phyloP scores from a whole-genome alignment of 78 protist species.

The Salpingoeca rosetta region DNA sequence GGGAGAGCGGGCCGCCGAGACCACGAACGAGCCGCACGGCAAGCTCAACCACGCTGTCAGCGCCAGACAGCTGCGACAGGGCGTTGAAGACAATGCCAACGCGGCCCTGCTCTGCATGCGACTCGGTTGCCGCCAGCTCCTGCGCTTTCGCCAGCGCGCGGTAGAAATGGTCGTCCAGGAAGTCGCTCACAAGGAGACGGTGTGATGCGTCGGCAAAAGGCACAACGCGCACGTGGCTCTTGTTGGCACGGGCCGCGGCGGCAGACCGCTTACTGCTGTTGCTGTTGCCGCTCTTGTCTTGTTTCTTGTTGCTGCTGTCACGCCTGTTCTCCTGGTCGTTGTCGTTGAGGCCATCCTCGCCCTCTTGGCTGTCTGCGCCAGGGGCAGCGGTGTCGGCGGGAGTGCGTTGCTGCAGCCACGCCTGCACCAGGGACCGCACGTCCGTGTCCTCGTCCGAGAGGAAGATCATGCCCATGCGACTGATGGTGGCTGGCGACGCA shows the following conservation, averaged over 20 bases:
- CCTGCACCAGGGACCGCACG: slow-evolving; percentile 1
- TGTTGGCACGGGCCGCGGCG: too few species aligned
- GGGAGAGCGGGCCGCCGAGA: slow-evolving; percentile 35
- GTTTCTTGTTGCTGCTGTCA: too few species aligned
- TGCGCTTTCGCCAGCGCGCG: too few species aligned
- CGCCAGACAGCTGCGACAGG: slow-evolving; percentile 44
- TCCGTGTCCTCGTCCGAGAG: slow-evolving; percentile 57
- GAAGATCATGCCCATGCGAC: slow-evolving; percentile 70
- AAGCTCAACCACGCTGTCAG: slow-evolving; percentile 22
- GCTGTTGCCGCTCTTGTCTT: too few species aligned
- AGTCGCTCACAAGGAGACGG: too few species aligned
- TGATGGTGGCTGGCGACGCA: slow-evolving; percentile 88
- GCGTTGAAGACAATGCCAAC: slow-evolving; percentile 41
- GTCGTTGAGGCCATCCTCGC: background rate
- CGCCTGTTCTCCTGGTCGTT: background rate
- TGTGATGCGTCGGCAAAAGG: too few species aligned
- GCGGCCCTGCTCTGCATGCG: background rate
- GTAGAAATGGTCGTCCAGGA: too few species aligned
- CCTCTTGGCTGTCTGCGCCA: too few species aligned
- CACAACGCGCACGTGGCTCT: background rate
- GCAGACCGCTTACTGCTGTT: too few species aligned
- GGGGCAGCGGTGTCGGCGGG: too few species aligned
- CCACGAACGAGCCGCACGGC: slow-evolving; percentile 49
- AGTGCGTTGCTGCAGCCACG: too few species aligned
- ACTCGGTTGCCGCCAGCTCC: too few species aligned